These are phyloP conservation scores for Penicillium vulpinum DNA, from an alignment of 2,329 filamentous ascomycete species.

Conservation along the genomic window DNA sequence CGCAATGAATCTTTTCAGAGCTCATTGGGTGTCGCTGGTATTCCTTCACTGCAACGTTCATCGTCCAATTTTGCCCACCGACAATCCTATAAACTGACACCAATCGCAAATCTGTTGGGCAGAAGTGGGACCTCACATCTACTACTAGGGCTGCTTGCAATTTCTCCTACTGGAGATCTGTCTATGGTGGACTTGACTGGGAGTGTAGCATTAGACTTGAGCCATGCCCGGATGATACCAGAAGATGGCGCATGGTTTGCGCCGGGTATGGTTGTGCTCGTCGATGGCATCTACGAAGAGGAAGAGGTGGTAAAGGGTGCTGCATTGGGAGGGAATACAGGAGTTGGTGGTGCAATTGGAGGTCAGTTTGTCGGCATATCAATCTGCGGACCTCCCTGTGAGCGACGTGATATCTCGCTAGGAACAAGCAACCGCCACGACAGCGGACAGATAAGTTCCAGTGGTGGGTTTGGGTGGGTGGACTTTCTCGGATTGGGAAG, in stretches of 20 bases:
- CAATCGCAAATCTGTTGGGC: conserved; percentile 73
- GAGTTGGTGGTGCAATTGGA: conserved; percentile 87
- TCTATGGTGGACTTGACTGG: conserved; percentile 85
- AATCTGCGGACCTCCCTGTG: conserved; percentile 86
- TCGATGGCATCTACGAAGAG: conserved; percentile 96
- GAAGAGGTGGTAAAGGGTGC: conserved; percentile 69
- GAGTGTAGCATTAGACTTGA: conserved; percentile 79
- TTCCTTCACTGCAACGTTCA: conserved; percentile 58
- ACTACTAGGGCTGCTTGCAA: conserved; percentile 77
- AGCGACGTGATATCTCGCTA: conserved; percentile 76
- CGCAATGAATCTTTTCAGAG: conserved; percentile 92
- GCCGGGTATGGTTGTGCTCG: conserved; percentile 91
- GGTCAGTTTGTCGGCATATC: conserved; percentile 89
- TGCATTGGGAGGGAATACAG: conserved; percentile 71
- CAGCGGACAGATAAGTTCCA: conserved; percentile 49
- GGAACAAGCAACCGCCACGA: conserved; percentile 60
- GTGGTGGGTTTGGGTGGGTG: conserved; percentile 91
- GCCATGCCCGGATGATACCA: conserved; percentile 77
- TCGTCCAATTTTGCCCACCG: conserved; percentile 58
- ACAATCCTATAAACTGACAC: conserved; percentile 82
- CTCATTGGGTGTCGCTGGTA: conserved; percentile 65
- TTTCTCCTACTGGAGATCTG: conserved; percentile 77
- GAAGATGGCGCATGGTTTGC: conserved; percentile 88
- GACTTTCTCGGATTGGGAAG: conserved; percentile 92
- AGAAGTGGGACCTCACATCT: conserved; percentile 82